phyloP scores from a whole-genome alignment of 805 yeast species.

The Scheffersomyces coipomensis region DNA sequence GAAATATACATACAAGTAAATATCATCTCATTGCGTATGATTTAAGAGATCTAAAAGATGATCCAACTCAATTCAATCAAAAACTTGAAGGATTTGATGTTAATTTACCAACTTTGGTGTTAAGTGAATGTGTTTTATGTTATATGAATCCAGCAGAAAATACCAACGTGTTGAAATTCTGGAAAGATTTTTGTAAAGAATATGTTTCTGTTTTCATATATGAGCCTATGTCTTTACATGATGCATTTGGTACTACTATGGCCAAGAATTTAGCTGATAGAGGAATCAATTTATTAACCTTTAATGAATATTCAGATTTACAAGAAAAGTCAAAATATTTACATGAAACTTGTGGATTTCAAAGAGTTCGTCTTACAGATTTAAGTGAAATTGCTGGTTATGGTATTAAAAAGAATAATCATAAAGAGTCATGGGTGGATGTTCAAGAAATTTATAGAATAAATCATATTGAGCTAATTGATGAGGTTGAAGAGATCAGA shows the following conservation, averaged over 20 bases:
- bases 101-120: conserved; percentile 53
- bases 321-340: conserved; percentile 23
- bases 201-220: conserved; percentile 46
- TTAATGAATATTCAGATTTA: conserved; percentile 50
- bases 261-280: conserved; percentile 54
- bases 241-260: conserved; percentile 71
- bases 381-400: conserved; percentile 44
- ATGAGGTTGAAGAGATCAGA: conserved; percentile 71
- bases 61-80: conserved; percentile 2
- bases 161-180: conserved; percentile 40
- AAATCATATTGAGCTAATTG: conserved; percentile 59
- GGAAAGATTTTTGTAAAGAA: conserved; percentile 23
- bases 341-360: conserved; percentile 18
- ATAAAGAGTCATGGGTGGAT: conserved; percentile 40
- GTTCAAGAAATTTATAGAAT: conserved; percentile 43
- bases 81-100: conserved; percentile 22
- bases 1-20: conserved; percentile 31
- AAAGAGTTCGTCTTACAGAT: conserved; percentile 41
- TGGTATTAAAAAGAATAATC: conserved; percentile 21
- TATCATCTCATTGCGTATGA: conserved; percentile 60
- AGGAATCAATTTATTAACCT: conserved; percentile 61
- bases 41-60: conserved; percentile 36
- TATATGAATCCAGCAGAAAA: conserved; percentile 57
- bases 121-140: conserved; percentile 78
- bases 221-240: conserved; percentile 68